Percentiles rank a stretch among this genome's conserved stretches.
Evolutionary conservation across 306 rosid species (phyloP).

Genomic region (Parietaria judaica): DNA sequence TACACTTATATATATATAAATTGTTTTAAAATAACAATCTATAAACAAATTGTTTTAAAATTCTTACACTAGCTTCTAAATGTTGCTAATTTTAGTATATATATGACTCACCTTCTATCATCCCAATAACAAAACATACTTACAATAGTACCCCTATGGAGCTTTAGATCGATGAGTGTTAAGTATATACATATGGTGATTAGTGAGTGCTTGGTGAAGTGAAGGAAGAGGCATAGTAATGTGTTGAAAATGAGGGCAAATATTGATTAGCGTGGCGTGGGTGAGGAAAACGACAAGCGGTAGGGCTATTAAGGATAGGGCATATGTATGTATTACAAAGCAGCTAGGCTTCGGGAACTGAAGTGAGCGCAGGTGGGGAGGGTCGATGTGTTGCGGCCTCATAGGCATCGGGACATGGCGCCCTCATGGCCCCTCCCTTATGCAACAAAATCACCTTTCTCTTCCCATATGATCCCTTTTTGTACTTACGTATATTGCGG

Average conservation of each 20-base stretch:
- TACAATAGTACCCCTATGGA: too few relatives aligned
- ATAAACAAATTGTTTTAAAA: too few relatives aligned
- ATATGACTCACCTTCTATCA: too few relatives aligned
- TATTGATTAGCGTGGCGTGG: slow-evolving; percentile 15
- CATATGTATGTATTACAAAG: slow-evolving; percentile 22
- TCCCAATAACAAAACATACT: too few relatives aligned
- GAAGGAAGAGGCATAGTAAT: not conserved
- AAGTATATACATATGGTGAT: too few relatives aligned
- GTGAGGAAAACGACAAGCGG: slow-evolving; percentile 42
- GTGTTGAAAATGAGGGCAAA: slow-evolving; percentile 65
- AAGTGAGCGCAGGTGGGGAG: slow-evolving; percentile 33
- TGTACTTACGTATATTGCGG: not conserved
- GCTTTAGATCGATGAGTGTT: too few relatives aligned
- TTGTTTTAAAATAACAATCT: too few relatives aligned
- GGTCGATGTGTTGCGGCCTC: slow-evolving; percentile 9
- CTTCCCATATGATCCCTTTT: not conserved
- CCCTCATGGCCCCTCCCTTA: not conserved
- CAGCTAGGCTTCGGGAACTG: slow-evolving; percentile 93
- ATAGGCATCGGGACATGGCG: not conserved
- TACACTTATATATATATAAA: too few relatives aligned
- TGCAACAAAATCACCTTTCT: not conserved
- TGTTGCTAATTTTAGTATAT: too few relatives aligned
- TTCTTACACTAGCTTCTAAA: too few relatives aligned
- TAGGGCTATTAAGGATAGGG: slow-evolving; percentile 55
- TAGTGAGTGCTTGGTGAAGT: too few relatives aligned